These are phyloP conservation scores for Syzygium aromaticum DNA, from an alignment of 345 rosid genomes.

Conservation along the genomic window DNA sequence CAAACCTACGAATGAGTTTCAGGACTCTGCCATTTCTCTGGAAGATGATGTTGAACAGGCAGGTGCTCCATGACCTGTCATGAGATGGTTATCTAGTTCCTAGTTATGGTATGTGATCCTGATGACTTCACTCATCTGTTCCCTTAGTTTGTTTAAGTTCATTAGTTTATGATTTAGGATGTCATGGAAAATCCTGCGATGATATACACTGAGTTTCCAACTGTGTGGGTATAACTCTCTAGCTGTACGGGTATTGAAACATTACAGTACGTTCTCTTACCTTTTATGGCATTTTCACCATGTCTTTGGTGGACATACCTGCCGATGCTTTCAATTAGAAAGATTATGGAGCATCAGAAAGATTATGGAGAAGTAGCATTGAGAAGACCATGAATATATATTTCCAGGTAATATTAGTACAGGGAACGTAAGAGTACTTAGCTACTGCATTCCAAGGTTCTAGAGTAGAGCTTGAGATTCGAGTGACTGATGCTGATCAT, in stretches of 20 bases:
- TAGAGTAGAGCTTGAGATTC: background rate
- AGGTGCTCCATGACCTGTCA: background rate
- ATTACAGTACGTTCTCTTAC: slow-evolving; percentile 42
- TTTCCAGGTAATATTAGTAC: background rate
- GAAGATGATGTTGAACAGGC: slow-evolving; percentile 73
- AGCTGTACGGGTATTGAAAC: slow-evolving; percentile 70
- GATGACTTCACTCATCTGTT: background rate
- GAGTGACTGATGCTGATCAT: background rate
- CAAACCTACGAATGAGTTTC: slow-evolving; percentile 49
- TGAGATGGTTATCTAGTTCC: background rate
- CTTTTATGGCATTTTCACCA: background rate
- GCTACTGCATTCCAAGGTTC: background rate
- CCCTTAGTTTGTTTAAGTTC: background rate
- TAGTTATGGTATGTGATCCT: background rate
- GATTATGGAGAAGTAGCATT: background rate
- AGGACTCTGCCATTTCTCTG: slow-evolving; percentile 35
- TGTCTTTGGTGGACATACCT: background rate
- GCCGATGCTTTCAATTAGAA: background rate
- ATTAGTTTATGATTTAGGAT: slow-evolving; percentile 46
- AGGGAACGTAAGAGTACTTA: background rate
- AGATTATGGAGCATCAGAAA: background rate
- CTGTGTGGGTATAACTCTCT: slow-evolving; percentile 88
- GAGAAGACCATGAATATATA: background rate
- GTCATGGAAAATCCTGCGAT: slow-evolving; percentile 75
- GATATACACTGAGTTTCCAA: slow-evolving; percentile 79